These are phyloP conservation scores for Oryza australiensis DNA, from an alignment of 176 grass and related monocot genomes.

Conservation along the genomic window DNA sequence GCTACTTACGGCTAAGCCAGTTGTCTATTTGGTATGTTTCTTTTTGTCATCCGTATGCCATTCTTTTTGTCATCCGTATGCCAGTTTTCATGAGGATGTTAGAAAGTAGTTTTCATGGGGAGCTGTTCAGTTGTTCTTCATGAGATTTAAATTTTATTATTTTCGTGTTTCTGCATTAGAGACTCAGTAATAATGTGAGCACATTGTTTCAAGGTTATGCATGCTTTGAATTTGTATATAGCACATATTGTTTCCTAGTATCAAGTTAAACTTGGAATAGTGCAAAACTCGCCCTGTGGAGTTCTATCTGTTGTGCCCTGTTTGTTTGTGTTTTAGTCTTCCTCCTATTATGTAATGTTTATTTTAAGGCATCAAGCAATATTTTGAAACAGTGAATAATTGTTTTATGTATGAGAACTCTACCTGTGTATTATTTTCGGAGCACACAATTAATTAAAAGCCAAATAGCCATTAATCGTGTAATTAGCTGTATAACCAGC, in stretches of 20 bases:
- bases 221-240: neutral
- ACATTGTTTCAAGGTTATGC: neutral
- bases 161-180: neutral
- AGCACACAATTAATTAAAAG: neutral
- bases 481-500: neutral
- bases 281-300: neutral
- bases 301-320: neutral
- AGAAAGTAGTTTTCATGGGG: neutral
- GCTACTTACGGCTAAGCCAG: constrained; percentile 89
- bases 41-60: neutral
- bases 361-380: neutral
- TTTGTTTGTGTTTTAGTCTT: constrained; percentile 14
- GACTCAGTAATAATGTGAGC: neutral
- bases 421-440: neutral
- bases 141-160: neutral
- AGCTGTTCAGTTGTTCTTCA: neutral
- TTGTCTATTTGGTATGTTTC: constrained; percentile 85
- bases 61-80: neutral
- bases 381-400: neutral
- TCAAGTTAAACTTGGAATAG: neutral
- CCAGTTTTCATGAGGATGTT: neutral
- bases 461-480: neutral
- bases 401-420: neutral
- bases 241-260: neutral
- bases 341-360: neutral